A percentile compares a stretch with the other conserved stretches of the same genome.
phyloP scores from a whole-genome alignment of 2,329 filamentous ascomycete species.

The Curvularia lunata region DNA sequence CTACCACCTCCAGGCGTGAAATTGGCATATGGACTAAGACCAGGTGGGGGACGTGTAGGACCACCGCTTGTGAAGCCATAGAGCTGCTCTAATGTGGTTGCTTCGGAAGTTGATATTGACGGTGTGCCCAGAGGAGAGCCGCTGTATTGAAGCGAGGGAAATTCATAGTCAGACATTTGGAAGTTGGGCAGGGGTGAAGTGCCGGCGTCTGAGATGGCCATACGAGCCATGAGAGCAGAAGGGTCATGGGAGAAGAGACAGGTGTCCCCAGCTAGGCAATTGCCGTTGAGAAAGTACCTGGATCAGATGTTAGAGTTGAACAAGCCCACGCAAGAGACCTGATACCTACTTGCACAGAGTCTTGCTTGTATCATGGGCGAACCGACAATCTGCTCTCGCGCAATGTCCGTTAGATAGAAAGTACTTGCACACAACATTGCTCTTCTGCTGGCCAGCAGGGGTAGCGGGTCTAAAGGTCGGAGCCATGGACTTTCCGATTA shows the following conservation, averaged over 20 bases:
- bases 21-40: constrained; percentile 67
- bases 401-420: constrained; percentile 96
- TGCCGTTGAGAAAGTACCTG: constrained; percentile 95
- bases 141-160: constrained; percentile 71
- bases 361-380: constrained; percentile 93
- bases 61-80: constrained; percentile 45
- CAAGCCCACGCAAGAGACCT: constrained; percentile 2
- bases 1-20: constrained; percentile 63
- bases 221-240: constrained; percentile 79
- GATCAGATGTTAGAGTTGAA: constrained; percentile 34
- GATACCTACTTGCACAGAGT: constrained; percentile 93
- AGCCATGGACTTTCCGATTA: constrained; percentile 90
- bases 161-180: constrained; percentile 83
- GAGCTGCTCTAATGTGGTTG: constrained; percentile 52
- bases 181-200: constrained; percentile 72
- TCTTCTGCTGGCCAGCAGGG: constrained; percentile 77
- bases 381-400: constrained; percentile 91
- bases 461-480: constrained; percentile 75
- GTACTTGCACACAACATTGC: constrained; percentile 94
- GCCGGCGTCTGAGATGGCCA: constrained; percentile 73
- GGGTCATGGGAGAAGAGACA: constrained; percentile 99
- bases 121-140: constrained; percentile 52
- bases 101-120: constrained; percentile 51
- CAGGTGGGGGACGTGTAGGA: constrained; percentile 67
- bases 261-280: constrained; percentile 89